Evolutionary conservation across 352 stramenopile species (phyloP), one percentile per base, ranked within the genome.

Genomic region (Phytopythium boreale): DNA sequence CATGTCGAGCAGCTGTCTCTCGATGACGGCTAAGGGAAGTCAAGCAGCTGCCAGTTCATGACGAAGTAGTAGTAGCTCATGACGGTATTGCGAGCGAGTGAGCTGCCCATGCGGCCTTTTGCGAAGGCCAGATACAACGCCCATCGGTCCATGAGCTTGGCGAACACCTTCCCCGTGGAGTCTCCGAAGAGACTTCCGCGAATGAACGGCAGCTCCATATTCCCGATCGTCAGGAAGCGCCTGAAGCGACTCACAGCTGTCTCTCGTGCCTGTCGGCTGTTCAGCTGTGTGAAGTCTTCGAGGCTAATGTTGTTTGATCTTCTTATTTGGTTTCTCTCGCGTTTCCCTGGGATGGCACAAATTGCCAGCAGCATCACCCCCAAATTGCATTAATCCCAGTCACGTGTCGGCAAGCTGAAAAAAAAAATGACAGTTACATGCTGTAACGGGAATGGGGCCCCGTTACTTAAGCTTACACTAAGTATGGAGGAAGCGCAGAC

Each of bases 51-150:
- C 66, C 56, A 68, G 20, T 63, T 65, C 24, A 65, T 72, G 5
- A 66, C 61, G n/a, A 68, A 49, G 0, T 50, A 56, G n/a, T 68
- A 72, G 61, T 66, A 72, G 34, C 39, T 56, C 61, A 68, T 66
- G 0, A 72, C 51, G 0, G 56, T 60, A 39, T 66, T 68, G 11
- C 37, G 19, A 20, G 61, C 57, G 0, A 64, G 44, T 0, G n/a
- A 39, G 14, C 63, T 56, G 1, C 57, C 52, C 14, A 9, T 41
- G 15, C 46, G 20, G 3, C 53, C 47, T 1, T 67, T 50, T 12
- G 31, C 43, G 27, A 64, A 64, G 12, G 41, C 29, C 0, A 71
- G 26, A 49, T 65, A 31, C 19, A 66, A n/a, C 14, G 24, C 65
- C 56, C 62, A 65, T 7, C 47, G 52, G 29, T 67, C 59, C 59